Conservation (phyloP, 2,329 filamentous ascomycete species). For the Fusarium multiceps region DNA sequence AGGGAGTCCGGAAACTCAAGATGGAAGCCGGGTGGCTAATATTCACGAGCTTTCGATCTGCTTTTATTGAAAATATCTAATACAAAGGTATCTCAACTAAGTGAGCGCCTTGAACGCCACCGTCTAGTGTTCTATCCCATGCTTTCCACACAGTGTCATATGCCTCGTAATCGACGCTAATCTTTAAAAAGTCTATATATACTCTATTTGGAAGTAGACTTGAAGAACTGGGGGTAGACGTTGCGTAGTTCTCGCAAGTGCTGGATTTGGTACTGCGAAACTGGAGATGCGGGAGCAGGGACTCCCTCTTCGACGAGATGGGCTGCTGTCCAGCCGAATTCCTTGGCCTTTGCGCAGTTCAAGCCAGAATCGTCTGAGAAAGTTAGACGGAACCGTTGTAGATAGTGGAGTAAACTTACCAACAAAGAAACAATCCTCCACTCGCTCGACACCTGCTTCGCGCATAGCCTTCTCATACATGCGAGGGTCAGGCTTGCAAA, state of each 20-base stretch:
- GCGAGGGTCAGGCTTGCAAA: conserved; percentile 86
- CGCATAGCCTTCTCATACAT: conserved; percentile 92
- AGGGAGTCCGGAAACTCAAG: conserved; percentile 6
- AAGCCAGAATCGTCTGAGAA: conserved; percentile 81
- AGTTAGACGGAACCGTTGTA: not conserved
- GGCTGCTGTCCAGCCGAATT: conserved; percentile 85
- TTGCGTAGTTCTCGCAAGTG: conserved; percentile 79
- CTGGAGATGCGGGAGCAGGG: conserved; percentile 69
- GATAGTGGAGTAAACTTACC: conserved; percentile 65
- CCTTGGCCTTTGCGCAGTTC: conserved; percentile 82
- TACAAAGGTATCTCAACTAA: conserved; percentile 28
- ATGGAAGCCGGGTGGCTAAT: not conserved
- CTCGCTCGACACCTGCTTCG: conserved; percentile 77
- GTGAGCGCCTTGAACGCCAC: conserved; percentile 31
- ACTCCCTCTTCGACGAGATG: conserved; percentile 86
- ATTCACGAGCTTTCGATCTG: not conserved
- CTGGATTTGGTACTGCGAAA: conserved; percentile 79
- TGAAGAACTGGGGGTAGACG: conserved; percentile 89
- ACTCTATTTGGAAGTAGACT: conserved; percentile 52
- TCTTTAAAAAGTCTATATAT: not conserved
- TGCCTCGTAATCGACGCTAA: not conserved
- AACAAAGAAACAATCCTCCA: conserved; percentile 88
- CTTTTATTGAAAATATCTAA: conserved; percentile 11
- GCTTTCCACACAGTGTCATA: not conserved
- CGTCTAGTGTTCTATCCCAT: conserved; percentile 17